Evolutionary conservation across 257 asterid genomes (phyloP).

Genomic region (Salvia rosmarinus): DNA sequence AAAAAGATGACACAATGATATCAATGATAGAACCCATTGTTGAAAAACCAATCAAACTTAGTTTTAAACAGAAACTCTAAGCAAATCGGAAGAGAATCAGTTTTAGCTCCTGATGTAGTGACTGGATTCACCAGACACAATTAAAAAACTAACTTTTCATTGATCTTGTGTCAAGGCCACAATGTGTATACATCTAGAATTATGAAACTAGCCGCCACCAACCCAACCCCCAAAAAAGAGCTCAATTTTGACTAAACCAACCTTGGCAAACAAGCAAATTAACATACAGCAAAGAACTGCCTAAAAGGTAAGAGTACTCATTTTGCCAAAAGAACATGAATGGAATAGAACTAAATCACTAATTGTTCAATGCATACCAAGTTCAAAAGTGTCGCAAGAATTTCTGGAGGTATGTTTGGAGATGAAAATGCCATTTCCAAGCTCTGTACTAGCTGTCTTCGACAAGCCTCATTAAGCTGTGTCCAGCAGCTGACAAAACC

Average conservation of each 20-base stretch:
- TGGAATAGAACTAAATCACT: conserved; percentile 1
- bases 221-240: too few relatives aligned
- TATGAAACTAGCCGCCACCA: not conserved
- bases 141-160: not conserved
- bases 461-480: conserved; percentile 78
- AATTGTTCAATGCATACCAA: conserved; percentile 56
- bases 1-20: conserved; percentile 10
- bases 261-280: not conserved
- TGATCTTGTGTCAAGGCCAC: conserved; percentile 4
- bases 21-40: not conserved
- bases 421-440: conserved; percentile 99
- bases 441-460: conserved; percentile 79
- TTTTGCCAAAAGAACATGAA: conserved; percentile 8
- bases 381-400: conserved; percentile 95
- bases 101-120: conserved; percentile 14
- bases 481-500: conserved; percentile 99
- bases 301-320: not conserved
- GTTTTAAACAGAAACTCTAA: conserved; percentile 9
- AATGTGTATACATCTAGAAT: not conserved
- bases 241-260: too few relatives aligned
- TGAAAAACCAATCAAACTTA: conserved; percentile 3
- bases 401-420: conserved; percentile 96
- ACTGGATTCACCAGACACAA: not conserved
- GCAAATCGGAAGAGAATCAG: not conserved
- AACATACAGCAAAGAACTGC: too few relatives aligned